These are phyloP conservation scores for Castanopsis chinensis DNA, from an alignment of 306 rosid genomes.

Conservation along the genomic window DNA sequence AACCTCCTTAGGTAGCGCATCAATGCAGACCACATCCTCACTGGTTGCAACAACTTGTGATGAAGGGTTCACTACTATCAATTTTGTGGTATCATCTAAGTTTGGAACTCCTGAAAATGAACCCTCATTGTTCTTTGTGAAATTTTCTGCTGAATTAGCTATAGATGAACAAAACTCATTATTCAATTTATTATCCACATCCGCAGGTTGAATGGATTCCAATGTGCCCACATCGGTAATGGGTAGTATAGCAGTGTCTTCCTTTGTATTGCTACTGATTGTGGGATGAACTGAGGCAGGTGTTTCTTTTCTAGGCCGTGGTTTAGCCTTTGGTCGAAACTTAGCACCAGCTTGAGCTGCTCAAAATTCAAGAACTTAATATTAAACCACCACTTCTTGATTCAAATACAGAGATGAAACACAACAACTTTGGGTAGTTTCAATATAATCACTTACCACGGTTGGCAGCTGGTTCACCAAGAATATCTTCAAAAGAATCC, in stretches of 20 bases:
- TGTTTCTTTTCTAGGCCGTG: constrained; percentile 37
- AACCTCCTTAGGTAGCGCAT: constrained; percentile 12
- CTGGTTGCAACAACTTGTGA: constrained; percentile 14
- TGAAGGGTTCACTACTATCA: constrained; percentile 3
- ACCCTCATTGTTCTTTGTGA: constrained; percentile 10
- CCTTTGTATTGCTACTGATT: constrained; percentile 31
- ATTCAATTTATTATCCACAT: constrained; percentile 21
- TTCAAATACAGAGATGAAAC: background rate
- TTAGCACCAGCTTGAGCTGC: constrained; percentile 46
- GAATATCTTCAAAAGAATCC: constrained; percentile 64
- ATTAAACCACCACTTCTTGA: background rate
- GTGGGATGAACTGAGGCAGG: constrained; percentile 20
- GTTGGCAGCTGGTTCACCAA: constrained; percentile 35
- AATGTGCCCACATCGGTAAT: constrained; percentile 8
- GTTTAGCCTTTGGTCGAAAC: constrained; percentile 65
- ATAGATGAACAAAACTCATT: constrained; percentile 20
- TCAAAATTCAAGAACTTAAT: constrained; percentile 4
- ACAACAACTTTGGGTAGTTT: background rate
- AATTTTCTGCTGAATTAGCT: constrained; percentile 10
- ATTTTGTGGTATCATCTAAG: constrained; percentile 11
- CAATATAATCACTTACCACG: constrained; percentile 31
- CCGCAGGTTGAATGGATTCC: background rate
- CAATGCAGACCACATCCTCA: constrained; percentile 10
- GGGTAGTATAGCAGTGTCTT: constrained; percentile 19
- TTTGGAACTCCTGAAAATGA: constrained; percentile 14